Percentiles rank a stretch among this genome's conserved stretches.
These are phyloP conservation scores for Glycyrrhiza uralensis DNA, from an alignment of 306 rosid species.

Conservation along the genomic window DNA sequence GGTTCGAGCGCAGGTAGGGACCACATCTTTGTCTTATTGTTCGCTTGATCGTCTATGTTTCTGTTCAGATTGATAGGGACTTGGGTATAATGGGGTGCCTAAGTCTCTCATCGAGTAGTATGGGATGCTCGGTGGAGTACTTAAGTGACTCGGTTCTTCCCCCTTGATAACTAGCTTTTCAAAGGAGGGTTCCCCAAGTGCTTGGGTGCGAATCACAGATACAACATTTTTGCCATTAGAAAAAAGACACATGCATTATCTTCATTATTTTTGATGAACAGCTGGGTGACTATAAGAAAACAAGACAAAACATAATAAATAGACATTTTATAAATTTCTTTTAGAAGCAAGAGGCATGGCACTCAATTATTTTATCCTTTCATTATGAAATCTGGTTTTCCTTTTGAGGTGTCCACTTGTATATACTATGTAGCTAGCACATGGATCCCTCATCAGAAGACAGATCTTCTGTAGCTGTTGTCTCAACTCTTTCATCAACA, in stretches of 20 bases:
- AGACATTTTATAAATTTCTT: slow-evolving; percentile 10
- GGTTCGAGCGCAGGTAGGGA: slow-evolving; percentile 75
- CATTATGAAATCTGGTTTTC: background rate
- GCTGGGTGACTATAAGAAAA: background rate
- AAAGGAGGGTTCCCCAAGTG: too few species aligned
- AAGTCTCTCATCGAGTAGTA: too few species aligned
- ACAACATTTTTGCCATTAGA: background rate
- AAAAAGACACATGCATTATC: background rate
- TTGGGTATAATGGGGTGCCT: too few species aligned
- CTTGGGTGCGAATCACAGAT: too few species aligned
- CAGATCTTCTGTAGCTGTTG: background rate
- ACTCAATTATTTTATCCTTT: slow-evolving; percentile 5
- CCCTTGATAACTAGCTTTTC: too few species aligned
- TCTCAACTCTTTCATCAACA: background rate
- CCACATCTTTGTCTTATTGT: background rate
- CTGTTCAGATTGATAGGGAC: too few species aligned
- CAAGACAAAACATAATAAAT: background rate
- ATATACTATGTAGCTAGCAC: background rate
- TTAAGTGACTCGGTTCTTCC: too few species aligned
- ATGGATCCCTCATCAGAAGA: background rate
- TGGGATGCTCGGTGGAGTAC: too few species aligned
- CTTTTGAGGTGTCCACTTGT: background rate
- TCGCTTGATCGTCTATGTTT: background rate
- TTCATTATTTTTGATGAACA: background rate
- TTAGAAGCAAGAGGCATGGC: background rate